Evolutionary conservation across 768 basidiomycete genomes (phyloP).

Genomic region (Dentipellis fragilis): DNA sequence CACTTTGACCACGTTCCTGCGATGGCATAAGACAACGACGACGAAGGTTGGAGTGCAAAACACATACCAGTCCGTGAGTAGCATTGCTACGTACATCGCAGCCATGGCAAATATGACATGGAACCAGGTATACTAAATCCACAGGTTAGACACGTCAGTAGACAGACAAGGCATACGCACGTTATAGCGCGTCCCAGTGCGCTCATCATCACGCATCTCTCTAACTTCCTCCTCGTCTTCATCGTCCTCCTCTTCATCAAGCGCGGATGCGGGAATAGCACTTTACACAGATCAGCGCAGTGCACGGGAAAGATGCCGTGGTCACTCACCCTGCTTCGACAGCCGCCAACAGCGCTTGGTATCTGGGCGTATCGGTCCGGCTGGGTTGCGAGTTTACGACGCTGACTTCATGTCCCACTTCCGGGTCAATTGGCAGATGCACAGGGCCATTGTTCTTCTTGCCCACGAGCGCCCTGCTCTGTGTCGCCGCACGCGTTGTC

Average conservation of each 20-base stretch:
- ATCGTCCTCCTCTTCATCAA: constrained; percentile 62
- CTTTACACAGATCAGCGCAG: constrained; percentile 25
- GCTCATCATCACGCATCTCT: constrained; percentile 85
- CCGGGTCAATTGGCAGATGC: constrained; percentile 42
- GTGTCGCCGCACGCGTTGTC: constrained; percentile 91
- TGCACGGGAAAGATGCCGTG: background rate
- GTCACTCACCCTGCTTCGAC: constrained; percentile 81
- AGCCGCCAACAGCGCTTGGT: constrained; percentile 90
- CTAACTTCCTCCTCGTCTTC: constrained; percentile 67
- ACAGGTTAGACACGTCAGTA: background rate
- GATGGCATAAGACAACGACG: constrained; percentile 1
- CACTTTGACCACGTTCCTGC: constrained; percentile 64
- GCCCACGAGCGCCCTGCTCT: constrained; percentile 83
- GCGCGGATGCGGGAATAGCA: constrained; percentile 87
- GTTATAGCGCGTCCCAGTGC: constrained; percentile 89
- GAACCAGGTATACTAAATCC: constrained; percentile 89
- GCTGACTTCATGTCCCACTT: constrained; percentile 55
- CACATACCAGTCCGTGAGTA: constrained; percentile 91
- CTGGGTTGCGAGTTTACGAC: constrained; percentile 79
- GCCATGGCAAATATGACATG: constrained; percentile 95
- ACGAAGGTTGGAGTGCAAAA: background rate
- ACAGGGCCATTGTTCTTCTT: constrained; percentile 57
- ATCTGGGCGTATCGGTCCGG: constrained; percentile 76
- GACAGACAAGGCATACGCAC: constrained; percentile 32
- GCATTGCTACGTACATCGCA: constrained; percentile 95